These are phyloP conservation scores for Orbilia javanica DNA, from an alignment of 2,329 filamentous ascomycete genomes.

Conservation along the genomic window DNA sequence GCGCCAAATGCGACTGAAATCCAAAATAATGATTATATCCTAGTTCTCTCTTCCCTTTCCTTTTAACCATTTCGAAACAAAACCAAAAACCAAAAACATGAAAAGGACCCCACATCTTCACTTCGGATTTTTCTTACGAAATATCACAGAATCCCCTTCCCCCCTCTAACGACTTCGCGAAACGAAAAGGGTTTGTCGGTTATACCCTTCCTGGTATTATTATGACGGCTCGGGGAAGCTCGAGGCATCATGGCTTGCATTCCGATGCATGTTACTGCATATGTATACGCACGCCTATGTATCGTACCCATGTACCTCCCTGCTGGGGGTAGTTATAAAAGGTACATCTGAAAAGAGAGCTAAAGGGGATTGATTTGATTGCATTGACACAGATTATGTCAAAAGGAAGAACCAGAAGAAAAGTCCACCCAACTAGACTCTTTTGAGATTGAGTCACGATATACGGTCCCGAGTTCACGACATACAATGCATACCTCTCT, in stretches of 20 bases:
- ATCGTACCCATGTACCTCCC: constrained; percentile 22
- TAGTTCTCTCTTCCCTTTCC: constrained; percentile 1
- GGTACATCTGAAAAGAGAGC: constrained; percentile 32
- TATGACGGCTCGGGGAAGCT: constrained; percentile 56
- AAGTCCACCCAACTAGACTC: constrained; percentile 22
- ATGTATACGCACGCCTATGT: constrained; percentile 29
- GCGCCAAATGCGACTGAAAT: constrained; percentile 47
- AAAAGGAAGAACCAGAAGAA: neutral
- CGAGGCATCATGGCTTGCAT: constrained; percentile 54
- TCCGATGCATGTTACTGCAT: constrained; percentile 56
- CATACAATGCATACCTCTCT: neutral
- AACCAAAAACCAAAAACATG: neutral
- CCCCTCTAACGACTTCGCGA: neutral
- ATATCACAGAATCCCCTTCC: constrained; percentile 4
- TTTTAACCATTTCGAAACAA: no score
- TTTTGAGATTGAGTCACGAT: constrained; percentile 54
- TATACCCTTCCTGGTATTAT: constrained; percentile 34
- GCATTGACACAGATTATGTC: constrained; percentile 27
- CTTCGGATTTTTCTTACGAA: constrained; percentile 13
- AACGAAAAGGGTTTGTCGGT: neutral
- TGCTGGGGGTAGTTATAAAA: constrained; percentile 6
- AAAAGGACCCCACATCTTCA: constrained; percentile 13
- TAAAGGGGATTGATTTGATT: neutral
- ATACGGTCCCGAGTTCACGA: constrained; percentile 53
- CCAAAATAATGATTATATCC: constrained; percentile 26